Conservation (phyloP, 192 early-diverging fungal genomes). For the Cetraspora pellucida region DNA sequence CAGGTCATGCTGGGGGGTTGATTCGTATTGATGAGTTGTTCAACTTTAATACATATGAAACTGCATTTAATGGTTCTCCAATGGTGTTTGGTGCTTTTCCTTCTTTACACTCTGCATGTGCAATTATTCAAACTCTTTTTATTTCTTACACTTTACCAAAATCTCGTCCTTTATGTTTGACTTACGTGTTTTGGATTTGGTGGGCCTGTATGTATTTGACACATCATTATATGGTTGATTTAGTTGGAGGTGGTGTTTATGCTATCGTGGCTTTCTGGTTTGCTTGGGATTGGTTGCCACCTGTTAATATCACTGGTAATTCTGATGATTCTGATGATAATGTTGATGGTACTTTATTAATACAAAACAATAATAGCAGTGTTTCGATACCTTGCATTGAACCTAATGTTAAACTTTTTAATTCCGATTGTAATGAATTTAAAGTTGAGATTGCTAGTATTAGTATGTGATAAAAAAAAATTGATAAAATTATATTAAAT, state of each 20-base stretch:
- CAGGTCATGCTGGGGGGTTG: slow-evolving; percentile 69
- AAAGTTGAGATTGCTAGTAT: background rate
- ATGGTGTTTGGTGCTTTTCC: slow-evolving; percentile 79
- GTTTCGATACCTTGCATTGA: background rate
- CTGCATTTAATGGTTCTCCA: slow-evolving; percentile 67
- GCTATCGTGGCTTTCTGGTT: slow-evolving; percentile 59
- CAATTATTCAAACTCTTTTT: slow-evolving; percentile 65
- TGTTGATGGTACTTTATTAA: background rate
- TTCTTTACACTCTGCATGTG: slow-evolving; percentile 72
- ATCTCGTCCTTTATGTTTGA: slow-evolving; percentile 45
- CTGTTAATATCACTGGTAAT: slow-evolving; percentile 32
- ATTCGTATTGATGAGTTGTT: slow-evolving; percentile 70
- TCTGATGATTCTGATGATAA: slow-evolving; percentile 42
- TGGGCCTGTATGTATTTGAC: slow-evolving; percentile 79
- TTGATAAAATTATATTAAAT: background rate
- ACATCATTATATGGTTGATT: slow-evolving; percentile 75
- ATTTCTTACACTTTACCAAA: slow-evolving; percentile 51
- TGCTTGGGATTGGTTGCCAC: slow-evolving; percentile 50
- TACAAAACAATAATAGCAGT: background rate
- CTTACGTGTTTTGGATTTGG: slow-evolving; percentile 76
- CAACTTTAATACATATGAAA: slow-evolving; percentile 61
- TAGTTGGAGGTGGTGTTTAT: slow-evolving; percentile 68
- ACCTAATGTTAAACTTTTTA: background rate
- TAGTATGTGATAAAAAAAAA: background rate
- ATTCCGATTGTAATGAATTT: background rate